These are phyloP conservation scores for Hypoxylon sp. DNA, from an alignment of 2,329 filamentous ascomycete genomes.

Conservation along the genomic window DNA sequence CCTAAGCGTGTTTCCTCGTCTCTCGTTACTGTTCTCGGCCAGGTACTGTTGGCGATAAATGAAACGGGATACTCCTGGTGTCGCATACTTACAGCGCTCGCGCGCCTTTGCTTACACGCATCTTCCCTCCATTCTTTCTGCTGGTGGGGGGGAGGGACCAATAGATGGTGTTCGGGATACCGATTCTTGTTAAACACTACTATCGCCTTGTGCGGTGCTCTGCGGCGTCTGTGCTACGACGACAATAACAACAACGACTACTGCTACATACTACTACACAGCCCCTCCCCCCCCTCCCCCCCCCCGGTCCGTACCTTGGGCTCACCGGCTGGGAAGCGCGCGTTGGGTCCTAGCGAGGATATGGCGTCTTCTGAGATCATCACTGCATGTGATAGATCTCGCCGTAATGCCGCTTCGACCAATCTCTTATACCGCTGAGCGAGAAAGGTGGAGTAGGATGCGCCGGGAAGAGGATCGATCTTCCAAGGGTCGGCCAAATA, in stretches of 20 bases:
- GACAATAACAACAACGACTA: too few relatives aligned
- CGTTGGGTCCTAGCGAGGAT: conserved; percentile 7
- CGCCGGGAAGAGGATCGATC: conserved; percentile 32
- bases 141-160: conserved; percentile 3
- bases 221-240: conserved; percentile 25
- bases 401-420: conserved; percentile 23
- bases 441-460: conserved; percentile 28
- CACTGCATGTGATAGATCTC: conserved; percentile 27
- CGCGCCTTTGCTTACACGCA: conserved; percentile 24
- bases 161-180: conserved; percentile 14
- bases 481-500: conserved; percentile 38
- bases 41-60: conserved; percentile 36
- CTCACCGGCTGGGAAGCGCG: conserved; percentile 7
- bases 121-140: conserved; percentile 21
- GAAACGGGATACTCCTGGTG: conserved; percentile 28
- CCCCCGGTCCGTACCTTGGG: conserved; percentile 15
- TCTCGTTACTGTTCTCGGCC: conserved; percentile 47
- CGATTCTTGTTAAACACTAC: conserved; percentile 3
- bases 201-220: conserved; percentile 20
- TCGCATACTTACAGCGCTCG: conserved; percentile 28
- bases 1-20: conserved; percentile 45
- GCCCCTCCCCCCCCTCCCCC: too few relatives aligned
- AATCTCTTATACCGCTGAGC: conserved; percentile 16
- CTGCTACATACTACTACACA: too few relatives aligned
- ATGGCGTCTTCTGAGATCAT: conserved; percentile 11